Conservation (phyloP, 768 basidiomycete species). For the Phylloporus rhodoxanthus region DNA sequence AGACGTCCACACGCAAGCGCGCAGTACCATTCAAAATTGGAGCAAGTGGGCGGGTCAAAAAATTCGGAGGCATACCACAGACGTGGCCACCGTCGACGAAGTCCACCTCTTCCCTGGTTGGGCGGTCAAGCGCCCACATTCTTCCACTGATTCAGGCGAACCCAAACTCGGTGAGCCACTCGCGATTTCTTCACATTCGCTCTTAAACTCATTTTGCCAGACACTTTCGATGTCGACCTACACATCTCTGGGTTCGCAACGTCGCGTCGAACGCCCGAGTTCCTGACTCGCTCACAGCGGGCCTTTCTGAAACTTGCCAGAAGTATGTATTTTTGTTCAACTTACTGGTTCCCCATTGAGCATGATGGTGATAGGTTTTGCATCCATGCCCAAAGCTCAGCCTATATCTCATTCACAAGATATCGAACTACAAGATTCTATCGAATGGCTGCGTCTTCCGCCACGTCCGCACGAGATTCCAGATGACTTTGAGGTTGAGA, state of each 20-base stretch:
- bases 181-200: neutral
- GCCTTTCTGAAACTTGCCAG: constrained; percentile 75
- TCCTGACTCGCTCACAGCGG: constrained; percentile 65
- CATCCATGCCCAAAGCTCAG: constrained; percentile 59
- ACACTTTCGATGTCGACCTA: constrained; percentile 63
- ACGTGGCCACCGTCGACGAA: constrained; percentile 35
- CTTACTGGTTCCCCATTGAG: constrained; percentile 6
- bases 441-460: constrained; percentile 37
- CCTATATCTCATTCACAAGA: constrained; percentile 16
- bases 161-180: constrained; percentile 23
- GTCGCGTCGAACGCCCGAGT: constrained; percentile 50
- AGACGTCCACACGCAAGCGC: constrained; percentile 17
- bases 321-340: constrained; percentile 50
- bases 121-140: constrained; percentile 53
- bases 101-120: constrained; percentile 75
- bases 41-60: constrained; percentile 61
- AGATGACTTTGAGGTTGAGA: constrained; percentile 52
- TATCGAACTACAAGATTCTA: constrained; percentile 29
- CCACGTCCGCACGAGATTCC: constrained; percentile 55
- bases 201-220: constrained; percentile 23
- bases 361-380: constrained; percentile 49
- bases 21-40: constrained; percentile 40
- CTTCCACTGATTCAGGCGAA: constrained; percentile 10
- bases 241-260: constrained; percentile 76
- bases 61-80: constrained; percentile 31